Evolutionary conservation across 176 grass and related monocot species (phyloP).

Genomic region (Phoenix roebelenii): DNA sequence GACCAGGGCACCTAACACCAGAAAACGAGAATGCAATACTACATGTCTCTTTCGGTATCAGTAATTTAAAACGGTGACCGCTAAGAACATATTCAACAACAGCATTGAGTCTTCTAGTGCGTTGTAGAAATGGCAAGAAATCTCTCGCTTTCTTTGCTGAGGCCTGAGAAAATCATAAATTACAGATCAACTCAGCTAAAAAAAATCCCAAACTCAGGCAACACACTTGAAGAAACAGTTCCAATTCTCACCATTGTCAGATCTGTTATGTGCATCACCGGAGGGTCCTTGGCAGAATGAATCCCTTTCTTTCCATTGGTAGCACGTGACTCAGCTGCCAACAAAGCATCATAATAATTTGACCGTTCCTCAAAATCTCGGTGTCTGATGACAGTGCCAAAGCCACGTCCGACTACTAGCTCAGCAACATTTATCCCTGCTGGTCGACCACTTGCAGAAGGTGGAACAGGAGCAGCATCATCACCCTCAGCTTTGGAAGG

Average conservation of each 20-base stretch:
- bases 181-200: too few relatives aligned
- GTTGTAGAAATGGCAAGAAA: conserved; percentile 86
- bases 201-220: not conserved
- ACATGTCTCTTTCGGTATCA: conserved; percentile 97
- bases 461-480: conserved; percentile 32
- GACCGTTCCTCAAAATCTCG: conserved; percentile 93
- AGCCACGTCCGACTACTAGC: conserved; percentile 66
- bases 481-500: conserved; percentile 50
- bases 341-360: conserved; percentile 78
- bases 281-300: conserved; percentile 61
- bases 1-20: conserved; percentile 83
- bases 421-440: conserved; percentile 74
- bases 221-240: not conserved
- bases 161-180: conserved; percentile 34
- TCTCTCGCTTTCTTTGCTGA: conserved; percentile 82
- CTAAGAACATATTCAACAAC: conserved; percentile 97
- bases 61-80: conserved; percentile 89
- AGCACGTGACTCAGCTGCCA: conserved; percentile 84
- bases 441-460: conserved; percentile 20
- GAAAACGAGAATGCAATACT: conserved; percentile 95
- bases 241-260: conserved; percentile 41
- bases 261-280: conserved; percentile 92
- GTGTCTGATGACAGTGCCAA: conserved; percentile 66
- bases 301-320: conserved; percentile 85
- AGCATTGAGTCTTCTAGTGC: conserved; percentile 67